Evolutionary conservation across 805 yeast species (phyloP), one percentile per base, ranked within the genome.

Genomic region (Candida parachauliodes): DNA sequence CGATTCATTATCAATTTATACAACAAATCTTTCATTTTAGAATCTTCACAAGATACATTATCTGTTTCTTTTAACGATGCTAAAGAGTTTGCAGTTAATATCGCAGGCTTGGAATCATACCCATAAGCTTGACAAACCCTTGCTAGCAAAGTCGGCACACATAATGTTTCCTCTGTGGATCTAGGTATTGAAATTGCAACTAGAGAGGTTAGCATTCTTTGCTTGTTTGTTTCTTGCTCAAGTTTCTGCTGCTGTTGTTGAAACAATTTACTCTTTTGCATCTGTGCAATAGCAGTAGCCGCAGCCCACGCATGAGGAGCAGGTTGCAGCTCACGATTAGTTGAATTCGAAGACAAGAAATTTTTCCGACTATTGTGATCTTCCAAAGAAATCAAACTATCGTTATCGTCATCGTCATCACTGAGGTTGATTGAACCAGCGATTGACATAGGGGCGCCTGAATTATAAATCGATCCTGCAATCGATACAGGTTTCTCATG

Each of bases 271-370:
- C 47, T 52, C 34, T 53, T 57, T 36, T 60, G 75, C 66, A 82
- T 77, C 22, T 81, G 78, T 14, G 77, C 77, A 34, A 77, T 58
- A 1, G 82, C 79, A 28, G 77, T 68, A 2, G 78, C 78, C 3
- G 88, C 88, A 1, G 81, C 80, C 52, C 62, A 62, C 2, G 86
- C 76, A 5, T 88, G 88, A 0, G 88, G 88, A 1, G 91, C 89
- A 41, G 84, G 86, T 27, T 68, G 67, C 39, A 74, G 80, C 50
- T 81, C 86, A 17, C 50, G 35, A 28, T 41, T 41, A 9, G 30
- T 34, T 5, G 37, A 30, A 22, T 39, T 39, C 2, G 41, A 33
- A 2, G 40, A 36, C 14, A 24, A 27, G 28, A 28, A 31, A 21
- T 35, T 25, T 25, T 19, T 15, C 19, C 16, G 25, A 20, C 10